Evolutionary conservation across 805 yeast species (phyloP).

Genomic region (Debaryomyces maramus): DNA sequence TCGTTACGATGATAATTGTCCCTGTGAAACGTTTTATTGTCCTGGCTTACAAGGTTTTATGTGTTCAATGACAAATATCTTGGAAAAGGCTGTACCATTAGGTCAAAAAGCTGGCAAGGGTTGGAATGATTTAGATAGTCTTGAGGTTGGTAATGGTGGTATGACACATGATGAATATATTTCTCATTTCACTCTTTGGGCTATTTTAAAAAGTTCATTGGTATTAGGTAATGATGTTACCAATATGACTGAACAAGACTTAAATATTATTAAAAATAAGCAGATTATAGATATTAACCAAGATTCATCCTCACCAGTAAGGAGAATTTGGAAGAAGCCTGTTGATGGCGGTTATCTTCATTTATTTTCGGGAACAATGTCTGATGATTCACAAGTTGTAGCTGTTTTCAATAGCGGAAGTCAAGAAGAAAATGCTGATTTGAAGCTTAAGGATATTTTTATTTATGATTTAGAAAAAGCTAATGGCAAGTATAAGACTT

Average conservation of each 20-base stretch:
- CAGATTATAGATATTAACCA: slow-evolving; percentile 22
- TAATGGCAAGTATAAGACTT: background rate
- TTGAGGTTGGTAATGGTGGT: slow-evolving; percentile 31
- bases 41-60: slow-evolving; percentile 19
- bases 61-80: slow-evolving; percentile 22
- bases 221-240: slow-evolving; percentile 27
- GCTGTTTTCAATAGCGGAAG: slow-evolving; percentile 9
- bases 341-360: slow-evolving; percentile 6
- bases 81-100: slow-evolving; percentile 27
- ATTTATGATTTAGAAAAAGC: slow-evolving; percentile 1
- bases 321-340: slow-evolving; percentile 8
- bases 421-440: background rate
- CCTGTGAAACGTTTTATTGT: slow-evolving; percentile 25
- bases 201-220: slow-evolving; percentile 28
- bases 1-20: slow-evolving; percentile 23
- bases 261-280: slow-evolving; percentile 14
- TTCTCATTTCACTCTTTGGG: slow-evolving; percentile 30
- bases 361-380: slow-evolving; percentile 4
- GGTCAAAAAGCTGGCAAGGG: slow-evolving; percentile 23
- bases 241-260: slow-evolving; percentile 16
- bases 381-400: slow-evolving; percentile 4
- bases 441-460: slow-evolving; percentile 8
- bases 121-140: slow-evolving; percentile 28
- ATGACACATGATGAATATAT: slow-evolving; percentile 25
- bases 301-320: slow-evolving; percentile 13